Evolutionary conservation across 176 grass and related monocot species (phyloP), one percentile per base, ranked within the genome.

Genomic region (Oryza brachyantha): DNA sequence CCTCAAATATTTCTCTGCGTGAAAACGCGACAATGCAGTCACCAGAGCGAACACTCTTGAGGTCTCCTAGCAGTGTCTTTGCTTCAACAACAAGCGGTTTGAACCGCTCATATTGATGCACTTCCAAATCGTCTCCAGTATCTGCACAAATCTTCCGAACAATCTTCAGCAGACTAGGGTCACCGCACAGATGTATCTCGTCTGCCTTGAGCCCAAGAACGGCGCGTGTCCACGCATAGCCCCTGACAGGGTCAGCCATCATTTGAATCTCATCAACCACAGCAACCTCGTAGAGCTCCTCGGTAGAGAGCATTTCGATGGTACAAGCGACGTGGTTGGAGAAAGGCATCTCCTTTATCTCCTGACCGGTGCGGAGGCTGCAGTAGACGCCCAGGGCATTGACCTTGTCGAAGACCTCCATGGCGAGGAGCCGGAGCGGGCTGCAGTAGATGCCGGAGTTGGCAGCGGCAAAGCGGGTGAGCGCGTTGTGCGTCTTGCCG

Each of bases 191-290:
- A 78, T 98, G 92, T 76, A 98, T 94, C 92, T 98, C 95, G 32
- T 94, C 95, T 7, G 87, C 92, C 85, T 98, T 98, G 70, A 98
- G 85, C 29, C 92, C 95, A 70, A 98, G 86, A 41, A 98, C 37
- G 8, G 95, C 95, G 0, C 95, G 92, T 13, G 92, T 91, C 95
- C 95, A 98, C 5, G 95, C 95, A 75, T 74, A 98, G 4, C 95
- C 95, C 35, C 92, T 91, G 31, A 80, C 75, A 22, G 85, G 77
- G 61, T 98, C 92, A 8, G 85, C 83, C 85, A 98, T 90, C 95
- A 98, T 94, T 80, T 98, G 95, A 73, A 98, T 87, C 83, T 98
- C 95, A 63, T 98, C 95, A 26, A 98, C 83, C 65, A 98, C 92
- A 0, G 95, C 95, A 5, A 98, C 92, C 52, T 98, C 90, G 4